Base-by-base conservation (phyloP, 2,329 filamentous ascomycete species). In the Cercospora canescens region DNA sequence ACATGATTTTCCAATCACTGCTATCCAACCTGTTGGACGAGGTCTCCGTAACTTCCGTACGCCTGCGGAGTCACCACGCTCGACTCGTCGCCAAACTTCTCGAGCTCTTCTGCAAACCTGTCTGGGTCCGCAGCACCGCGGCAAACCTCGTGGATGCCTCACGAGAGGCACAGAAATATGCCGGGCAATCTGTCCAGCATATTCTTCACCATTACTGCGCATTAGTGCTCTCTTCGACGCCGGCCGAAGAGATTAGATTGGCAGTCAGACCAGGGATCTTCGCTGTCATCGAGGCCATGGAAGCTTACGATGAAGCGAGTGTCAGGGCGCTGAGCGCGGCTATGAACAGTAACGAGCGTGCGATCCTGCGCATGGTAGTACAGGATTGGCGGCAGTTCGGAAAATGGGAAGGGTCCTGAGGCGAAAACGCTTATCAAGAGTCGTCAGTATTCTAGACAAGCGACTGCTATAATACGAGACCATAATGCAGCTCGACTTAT, bases 71-170 rank as follows among this genome's bases (percentile, higher is more conserved):
- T 9, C 76, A 79, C 18, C 84, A 85, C 64, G 84, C 83, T 2
- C 76, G 79, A 1, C 79, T 82, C 45, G 86, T 84, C 69, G 81
- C 85, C 1, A 83, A 86, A 9, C 77, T 89, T 8, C 80, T 89
- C 24, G 84, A 84, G n/a, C 83, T 85, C 0, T 82, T 89, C 59
- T 88, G 86, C 78, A 86, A 87, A 61, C 88, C 88, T 0, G 87
- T 87, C 0, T 82, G 86, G 14, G 79, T 81, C 7, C 78, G 78
- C 64, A 68, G 70, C 55, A 76, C 73, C 12, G 68, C 71, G 6
- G 67, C 71, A 11, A 79, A 79, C 1, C 81, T 90, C 28, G 84
- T 84, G 28, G 87, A 89, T 68, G 83, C 86, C 64, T 85, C 86
- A 12, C 87, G 87, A 71, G 86, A 85, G 64, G 85, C 86, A 7